Percentiles rank a stretch among this genome's conserved stretches.
phyloP scores from a whole-genome alignment of 768 basidiomycete genomes.

The Trametes meyenii region DNA sequence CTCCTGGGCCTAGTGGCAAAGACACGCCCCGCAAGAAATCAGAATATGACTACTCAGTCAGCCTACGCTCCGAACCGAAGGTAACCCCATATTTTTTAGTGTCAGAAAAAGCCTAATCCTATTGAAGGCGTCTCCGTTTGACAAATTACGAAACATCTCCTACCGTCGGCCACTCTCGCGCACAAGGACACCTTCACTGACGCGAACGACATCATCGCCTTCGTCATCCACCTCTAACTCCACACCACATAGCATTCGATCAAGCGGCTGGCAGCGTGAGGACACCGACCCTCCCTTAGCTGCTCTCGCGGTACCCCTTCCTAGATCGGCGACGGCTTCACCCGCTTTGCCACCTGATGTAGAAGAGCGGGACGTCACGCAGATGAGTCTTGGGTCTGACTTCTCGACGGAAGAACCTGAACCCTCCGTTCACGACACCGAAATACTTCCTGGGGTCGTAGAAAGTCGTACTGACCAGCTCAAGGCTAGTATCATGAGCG shows the following conservation, averaged over 20 bases:
- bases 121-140: constrained; percentile 32
- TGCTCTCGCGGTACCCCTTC: constrained; percentile 50
- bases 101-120: not conserved
- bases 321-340: constrained; percentile 32
- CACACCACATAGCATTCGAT: constrained; percentile 50
- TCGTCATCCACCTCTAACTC: constrained; percentile 34
- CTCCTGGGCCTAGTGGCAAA: constrained; percentile 19
- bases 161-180: constrained; percentile 34
- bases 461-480: not conserved
- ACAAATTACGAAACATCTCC: constrained; percentile 33
- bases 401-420: not conserved
- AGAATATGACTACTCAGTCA: constrained; percentile 38
- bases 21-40: constrained; percentile 31
- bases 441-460: constrained; percentile 16
- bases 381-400: constrained; percentile 14
- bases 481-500: not conserved
- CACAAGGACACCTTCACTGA: constrained; percentile 40
- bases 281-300: constrained; percentile 48
- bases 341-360: constrained; percentile 18
- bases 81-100: constrained; percentile 20
- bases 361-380: constrained; percentile 19
- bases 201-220: constrained; percentile 34
- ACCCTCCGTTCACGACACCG: constrained; percentile 10
- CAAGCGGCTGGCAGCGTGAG: constrained; percentile 42
- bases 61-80: constrained; percentile 36